Conservation (phyloP, 2,329 filamentous ascomycete species). For the Epichloe gansuensis region DNA sequence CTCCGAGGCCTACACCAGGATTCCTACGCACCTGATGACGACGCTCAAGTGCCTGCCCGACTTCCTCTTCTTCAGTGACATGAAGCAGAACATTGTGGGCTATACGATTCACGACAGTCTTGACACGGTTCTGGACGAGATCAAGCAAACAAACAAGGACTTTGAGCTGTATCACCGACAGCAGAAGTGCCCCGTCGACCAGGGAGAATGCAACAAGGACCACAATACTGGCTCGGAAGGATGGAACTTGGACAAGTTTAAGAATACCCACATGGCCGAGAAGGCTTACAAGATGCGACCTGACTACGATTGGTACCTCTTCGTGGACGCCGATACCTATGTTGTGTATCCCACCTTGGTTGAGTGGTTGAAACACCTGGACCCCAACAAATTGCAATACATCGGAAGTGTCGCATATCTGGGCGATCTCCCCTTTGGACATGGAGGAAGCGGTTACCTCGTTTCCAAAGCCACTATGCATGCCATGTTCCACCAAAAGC, state of each 20-base stretch:
- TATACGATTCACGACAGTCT: constrained; percentile 34
- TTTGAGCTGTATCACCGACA: constrained; percentile 38
- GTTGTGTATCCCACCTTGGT: constrained; percentile 41
- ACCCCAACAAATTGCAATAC: constrained; percentile 32
- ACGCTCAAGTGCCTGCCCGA: constrained; percentile 36
- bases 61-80: constrained; percentile 46
- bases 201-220: constrained; percentile 30
- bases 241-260: constrained; percentile 50
- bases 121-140: constrained; percentile 29
- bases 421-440: constrained; percentile 33
- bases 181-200: constrained; percentile 31
- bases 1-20: constrained; percentile 36
- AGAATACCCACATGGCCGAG: constrained; percentile 47
- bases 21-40: constrained; percentile 44
- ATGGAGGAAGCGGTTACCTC: constrained; percentile 45
- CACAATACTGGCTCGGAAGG: constrained; percentile 19
- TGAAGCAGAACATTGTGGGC: constrained; percentile 35
- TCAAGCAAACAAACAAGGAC: constrained; percentile 33
- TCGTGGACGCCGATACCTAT: constrained; percentile 47
- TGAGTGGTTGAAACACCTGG: constrained; percentile 32
- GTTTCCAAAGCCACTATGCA: constrained; percentile 40
- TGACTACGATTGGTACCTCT: constrained; percentile 46
- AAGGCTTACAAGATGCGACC: constrained; percentile 39
- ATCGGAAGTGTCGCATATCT: constrained; percentile 37
- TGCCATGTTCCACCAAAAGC: constrained; percentile 27